Percentiles rank a stretch among this genome's conserved stretches.
These are phyloP conservation scores for Saccharum hybrid DNA, from an alignment of 202 grass and related monocot species.

Conservation along the genomic window DNA sequence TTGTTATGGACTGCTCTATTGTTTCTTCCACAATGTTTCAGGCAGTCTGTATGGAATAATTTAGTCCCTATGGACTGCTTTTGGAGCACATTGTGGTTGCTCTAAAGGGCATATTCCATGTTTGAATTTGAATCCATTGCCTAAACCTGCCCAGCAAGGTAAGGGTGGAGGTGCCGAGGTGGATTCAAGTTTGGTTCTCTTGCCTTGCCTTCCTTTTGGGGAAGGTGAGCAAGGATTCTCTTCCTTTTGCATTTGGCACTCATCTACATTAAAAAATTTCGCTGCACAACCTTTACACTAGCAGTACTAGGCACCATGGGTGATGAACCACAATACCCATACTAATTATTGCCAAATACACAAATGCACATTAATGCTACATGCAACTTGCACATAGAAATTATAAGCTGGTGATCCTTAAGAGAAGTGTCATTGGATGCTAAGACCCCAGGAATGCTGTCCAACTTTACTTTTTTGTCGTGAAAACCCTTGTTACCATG, in stretches of 20 bases:
- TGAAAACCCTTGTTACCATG: slow-evolving; percentile 10
- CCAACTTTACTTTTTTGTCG: background rate
- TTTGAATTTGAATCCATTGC: background rate
- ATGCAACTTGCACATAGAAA: background rate
- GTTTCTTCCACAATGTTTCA: too few relatives aligned
- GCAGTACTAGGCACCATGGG: background rate
- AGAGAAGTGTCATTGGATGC: background rate
- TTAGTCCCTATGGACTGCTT: too few relatives aligned
- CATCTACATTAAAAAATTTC: background rate
- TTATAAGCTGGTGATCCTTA: background rate
- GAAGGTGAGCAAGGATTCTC: background rate
- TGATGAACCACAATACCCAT: background rate
- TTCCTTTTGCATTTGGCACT: background rate
- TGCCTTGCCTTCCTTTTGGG: background rate
- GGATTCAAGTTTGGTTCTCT: background rate
- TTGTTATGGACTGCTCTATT: too few relatives aligned
- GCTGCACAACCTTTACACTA: background rate
- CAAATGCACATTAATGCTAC: background rate
- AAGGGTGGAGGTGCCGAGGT: background rate
- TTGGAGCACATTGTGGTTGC: too few relatives aligned
- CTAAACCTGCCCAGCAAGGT: background rate
- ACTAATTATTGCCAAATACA: background rate
- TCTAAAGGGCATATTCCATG: background rate
- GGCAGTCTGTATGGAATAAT: too few relatives aligned
- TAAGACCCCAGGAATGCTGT: background rate